Conservation (phyloP, 2,329 filamentous ascomycete genomes). For the Aspergillus latus region DNA sequence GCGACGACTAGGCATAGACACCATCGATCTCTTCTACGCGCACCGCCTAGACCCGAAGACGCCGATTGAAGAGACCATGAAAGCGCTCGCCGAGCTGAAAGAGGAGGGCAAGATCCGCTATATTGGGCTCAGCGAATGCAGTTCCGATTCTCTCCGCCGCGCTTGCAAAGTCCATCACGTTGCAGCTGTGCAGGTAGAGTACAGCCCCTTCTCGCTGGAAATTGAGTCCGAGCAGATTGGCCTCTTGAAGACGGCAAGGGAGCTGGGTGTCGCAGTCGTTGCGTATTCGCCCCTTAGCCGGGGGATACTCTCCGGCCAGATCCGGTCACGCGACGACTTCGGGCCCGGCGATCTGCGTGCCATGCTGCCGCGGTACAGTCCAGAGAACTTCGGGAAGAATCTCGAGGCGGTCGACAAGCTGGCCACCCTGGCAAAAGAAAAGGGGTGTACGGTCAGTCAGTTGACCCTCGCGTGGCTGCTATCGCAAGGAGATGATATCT, state of each 20-base stretch:
- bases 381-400: conserved; percentile 59
- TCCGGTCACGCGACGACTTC: conserved; percentile 42
- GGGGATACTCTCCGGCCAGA: conserved; percentile 46
- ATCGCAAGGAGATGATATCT: conserved; percentile 60
- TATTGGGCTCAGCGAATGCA: conserved; percentile 53
- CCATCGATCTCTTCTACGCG: conserved; percentile 51
- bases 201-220: conserved; percentile 51
- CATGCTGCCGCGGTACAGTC: conserved; percentile 49
- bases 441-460: conserved; percentile 56
- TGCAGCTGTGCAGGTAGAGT: conserved; percentile 56
- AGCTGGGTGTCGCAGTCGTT: conserved; percentile 42
- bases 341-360: conserved; percentile 48
- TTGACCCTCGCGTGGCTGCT: conserved; percentile 64
- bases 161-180: conserved; percentile 53
- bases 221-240: conserved; percentile 43
- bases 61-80: conserved; percentile 43
- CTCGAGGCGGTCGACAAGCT: conserved; percentile 55
- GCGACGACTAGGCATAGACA: conserved; percentile 41
- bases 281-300: conserved; percentile 46
- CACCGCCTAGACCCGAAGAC: conserved; percentile 45
- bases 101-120: conserved; percentile 56
- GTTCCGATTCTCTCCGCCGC: conserved; percentile 50
- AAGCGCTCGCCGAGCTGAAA: conserved; percentile 47
- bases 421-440: conserved; percentile 50
- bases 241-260: conserved; percentile 29